Evolutionary conservation across 78 protist genomes (phyloP), one percentile per base, ranked within the genome.

Genomic region (Polysphondylium violaceum): DNA sequence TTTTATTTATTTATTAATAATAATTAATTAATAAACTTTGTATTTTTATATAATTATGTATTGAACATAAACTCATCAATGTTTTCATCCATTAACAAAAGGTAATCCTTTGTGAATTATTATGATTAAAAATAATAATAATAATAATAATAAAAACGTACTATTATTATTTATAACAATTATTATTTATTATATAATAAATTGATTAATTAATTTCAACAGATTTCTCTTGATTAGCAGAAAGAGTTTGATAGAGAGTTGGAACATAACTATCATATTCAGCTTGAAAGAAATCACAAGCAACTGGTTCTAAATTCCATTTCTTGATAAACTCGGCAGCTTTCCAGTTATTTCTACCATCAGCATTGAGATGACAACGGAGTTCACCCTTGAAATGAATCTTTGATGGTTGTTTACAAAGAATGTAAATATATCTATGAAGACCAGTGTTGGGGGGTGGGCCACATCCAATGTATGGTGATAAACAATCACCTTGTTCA

Each of bases 381-480:
- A 38, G 59, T 68, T 81, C 89, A 56, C 89, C 89, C 6, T 44
- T 67, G 55, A 81, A 81, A 11, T 35, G n/a, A 14, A 67, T 21
- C 6, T 55, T 47, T 21, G 60, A 33, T 36, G 76, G 89, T 68
- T 81, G 89, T 56, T 81, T 44, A 35, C 74, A 81, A 3, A 81
- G 16, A 29, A 81, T 41, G 14, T 67, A 81, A 43, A 44, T 36
- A 25, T 81, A 81, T 29, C 89, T 44, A 40, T 81, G 89, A 21
- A 68, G 55, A 1, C 73, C 67, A 55, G 89, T 81, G 9, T 81
- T 81, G n/a, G 41, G 59, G 19, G 89, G 89, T 81, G 89, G 89
- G 27, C 89, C 89, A 0, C 73, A 2, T 1, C 89, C 89, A 67
- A 81, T 81, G 44, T 81, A 81, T 4, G 3, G 35, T 11, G 73